Base-by-base conservation (phyloP, 176 grass and related monocot species). In the Oryza meyeriana region DNA sequence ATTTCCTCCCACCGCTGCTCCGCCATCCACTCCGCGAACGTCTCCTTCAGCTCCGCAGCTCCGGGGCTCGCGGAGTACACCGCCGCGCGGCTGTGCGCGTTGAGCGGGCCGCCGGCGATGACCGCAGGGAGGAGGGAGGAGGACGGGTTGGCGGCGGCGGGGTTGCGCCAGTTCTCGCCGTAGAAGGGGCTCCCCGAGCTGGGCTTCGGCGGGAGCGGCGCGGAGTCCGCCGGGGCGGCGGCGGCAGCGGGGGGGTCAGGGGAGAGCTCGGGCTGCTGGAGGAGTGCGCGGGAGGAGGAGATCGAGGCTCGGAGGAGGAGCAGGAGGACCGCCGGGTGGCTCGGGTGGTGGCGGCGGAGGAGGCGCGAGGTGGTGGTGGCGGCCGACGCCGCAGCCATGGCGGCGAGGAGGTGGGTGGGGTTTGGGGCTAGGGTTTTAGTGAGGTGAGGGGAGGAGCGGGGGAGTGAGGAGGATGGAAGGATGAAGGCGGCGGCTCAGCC, bases 171-270 rank as follows among this genome's bases (percentile, higher is more conserved):
- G 91, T 99, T 99, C 61, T 94, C 89, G 9, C 75, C 87, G 28
- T 94, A 99, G 82, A 89, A 94, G 28, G 96, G 93, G 81, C 87
- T 99, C 66, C 96, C 96, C 12, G 87, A 72, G 85, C 85, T 94
- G 5, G 96, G 96, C 48, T 87, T 95, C 8, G 96, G 93, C 3
- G 96, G 96, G 9, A 99, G 91, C 22, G 93, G 93, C 13, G 89
- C 63, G 22, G 94, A 11, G 65, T 34, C 47, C 1, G 45, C 44
- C 33, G 69, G 8, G 6, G 86, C 24, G n/a, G 10, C 45, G 20
- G 16, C 0, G 48, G 18, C 18, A 18, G 50, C 6, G 50, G 50
- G 48, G 17, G 79, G 41, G 25, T 22, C 55, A 8, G 85, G 77
- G 66, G 90, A 85, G 74, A 85, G 80, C 88, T 91, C 84, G 41